These are phyloP conservation scores for sorghum (Sorghum bicolor) DNA, from an alignment of 176 grass and related monocot genomes.

Conservation along the genomic window DNA sequence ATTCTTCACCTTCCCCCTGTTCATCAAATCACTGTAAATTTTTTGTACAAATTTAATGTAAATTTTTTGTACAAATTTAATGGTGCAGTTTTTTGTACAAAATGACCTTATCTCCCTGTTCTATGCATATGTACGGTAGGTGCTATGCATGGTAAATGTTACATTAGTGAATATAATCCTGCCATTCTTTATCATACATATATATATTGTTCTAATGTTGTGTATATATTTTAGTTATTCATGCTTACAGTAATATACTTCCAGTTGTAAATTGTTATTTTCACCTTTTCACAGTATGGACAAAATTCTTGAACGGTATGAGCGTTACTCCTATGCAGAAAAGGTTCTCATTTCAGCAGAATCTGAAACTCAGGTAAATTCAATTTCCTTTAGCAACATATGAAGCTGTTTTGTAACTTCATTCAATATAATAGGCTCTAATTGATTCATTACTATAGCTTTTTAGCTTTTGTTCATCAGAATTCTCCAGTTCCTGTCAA, in stretches of 20 bases:
- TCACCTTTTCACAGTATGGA: slow-evolving; percentile 61
- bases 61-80: no score
- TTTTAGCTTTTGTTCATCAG: background rate
- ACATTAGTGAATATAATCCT: background rate
- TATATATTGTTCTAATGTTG: background rate
- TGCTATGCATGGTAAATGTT: background rate
- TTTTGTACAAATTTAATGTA: no score
- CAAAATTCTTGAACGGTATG: slow-evolving; percentile 87
- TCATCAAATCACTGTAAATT: no score
- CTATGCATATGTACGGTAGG: background rate
- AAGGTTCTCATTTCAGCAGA: slow-evolving; percentile 60
- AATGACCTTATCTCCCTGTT: no score
- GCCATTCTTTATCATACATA: background rate
- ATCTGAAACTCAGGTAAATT: slow-evolving; percentile 61
- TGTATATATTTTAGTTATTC: background rate
- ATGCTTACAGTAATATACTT: background rate
- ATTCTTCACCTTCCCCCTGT: background rate
- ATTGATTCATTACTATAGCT: background rate
- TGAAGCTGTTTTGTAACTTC: background rate
- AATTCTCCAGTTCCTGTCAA: background rate
- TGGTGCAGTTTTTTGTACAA: no score
- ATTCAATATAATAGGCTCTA: background rate
- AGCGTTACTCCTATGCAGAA: slow-evolving; percentile 68
- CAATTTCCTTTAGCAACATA: background rate
- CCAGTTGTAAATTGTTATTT: background rate